Conservation (phyloP, 2,329 filamentous ascomycete species). For the Alternaria sp. region DNA sequence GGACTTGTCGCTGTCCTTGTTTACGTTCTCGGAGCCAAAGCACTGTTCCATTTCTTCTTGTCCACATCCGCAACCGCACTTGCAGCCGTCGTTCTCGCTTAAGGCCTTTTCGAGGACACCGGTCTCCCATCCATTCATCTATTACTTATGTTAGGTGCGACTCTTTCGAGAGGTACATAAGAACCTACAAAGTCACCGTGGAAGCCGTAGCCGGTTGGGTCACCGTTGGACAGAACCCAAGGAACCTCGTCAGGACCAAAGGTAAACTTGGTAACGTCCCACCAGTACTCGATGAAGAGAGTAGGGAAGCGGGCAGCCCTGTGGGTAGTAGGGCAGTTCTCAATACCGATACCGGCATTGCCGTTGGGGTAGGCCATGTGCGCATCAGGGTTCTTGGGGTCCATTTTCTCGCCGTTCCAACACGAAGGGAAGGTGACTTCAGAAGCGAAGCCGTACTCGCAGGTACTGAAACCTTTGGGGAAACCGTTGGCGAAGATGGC, state of each 20-base stretch:
- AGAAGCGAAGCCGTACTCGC: constrained; percentile 47
- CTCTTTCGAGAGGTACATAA: too few relatives aligned
- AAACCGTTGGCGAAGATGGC: constrained; percentile 45
- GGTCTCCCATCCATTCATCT: constrained; percentile 49
- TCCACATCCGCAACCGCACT: constrained; percentile 51
- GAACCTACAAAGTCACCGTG: constrained; percentile 48
- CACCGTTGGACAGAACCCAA: constrained; percentile 50
- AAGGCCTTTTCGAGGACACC: constrained; percentile 50
- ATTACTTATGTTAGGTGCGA: background rate
- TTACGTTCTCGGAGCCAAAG: constrained; percentile 49
- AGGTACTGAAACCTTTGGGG: constrained; percentile 50
- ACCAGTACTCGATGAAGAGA: constrained; percentile 54
- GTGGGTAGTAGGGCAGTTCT: constrained; percentile 46
- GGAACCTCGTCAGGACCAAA: constrained; percentile 43
- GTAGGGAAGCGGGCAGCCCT: constrained; percentile 47
- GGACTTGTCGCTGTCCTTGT: constrained; percentile 40
- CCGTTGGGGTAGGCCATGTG: constrained; percentile 54
- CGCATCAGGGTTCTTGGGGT: constrained; percentile 44
- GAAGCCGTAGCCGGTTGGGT: constrained; percentile 50
- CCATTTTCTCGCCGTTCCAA: constrained; percentile 49
- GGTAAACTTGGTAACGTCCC: constrained; percentile 47
- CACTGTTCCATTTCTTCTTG: constrained; percentile 49
- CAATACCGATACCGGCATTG: constrained; percentile 37
- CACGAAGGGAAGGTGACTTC: constrained; percentile 51
- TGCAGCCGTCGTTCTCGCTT: constrained; percentile 45